Percentiles rank a stretch among this genome's conserved stretches.
Evolutionary conservation across 2,329 filamentous ascomycete species (phyloP).

Genomic region (Aureobasidium lini): DNA sequence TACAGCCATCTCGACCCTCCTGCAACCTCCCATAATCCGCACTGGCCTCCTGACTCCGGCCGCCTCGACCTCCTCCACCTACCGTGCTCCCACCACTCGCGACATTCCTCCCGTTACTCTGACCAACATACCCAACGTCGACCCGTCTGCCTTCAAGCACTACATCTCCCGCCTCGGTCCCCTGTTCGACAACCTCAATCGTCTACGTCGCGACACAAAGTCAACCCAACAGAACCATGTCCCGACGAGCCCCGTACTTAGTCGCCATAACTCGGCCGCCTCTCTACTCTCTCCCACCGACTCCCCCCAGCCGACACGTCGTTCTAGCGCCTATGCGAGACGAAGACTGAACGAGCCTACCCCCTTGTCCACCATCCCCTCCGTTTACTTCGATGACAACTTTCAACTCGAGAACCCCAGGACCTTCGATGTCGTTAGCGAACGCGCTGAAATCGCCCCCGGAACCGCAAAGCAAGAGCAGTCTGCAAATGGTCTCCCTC

Average conservation of each 20-base stretch:
- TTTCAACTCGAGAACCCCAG: slow-evolving; percentile 94
- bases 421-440: slow-evolving; percentile 93
- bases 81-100: slow-evolving; percentile 17
- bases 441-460: slow-evolving; percentile 90
- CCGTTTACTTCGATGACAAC: slow-evolving; percentile 88
- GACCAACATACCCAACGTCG: slow-evolving; percentile 78
- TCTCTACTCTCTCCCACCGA: slow-evolving; percentile 38
- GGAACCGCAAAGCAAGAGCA: slow-evolving; percentile 41
- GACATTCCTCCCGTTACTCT: slow-evolving; percentile 88
- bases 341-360: slow-evolving; percentile 65
- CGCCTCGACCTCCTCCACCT: slow-evolving; percentile 48
- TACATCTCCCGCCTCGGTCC: slow-evolving; percentile 82
- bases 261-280: slow-evolving; percentile 33
- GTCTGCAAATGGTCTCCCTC: slow-evolving; percentile 49
- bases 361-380: slow-evolving; percentile 83
- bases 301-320: slow-evolving; percentile 41
- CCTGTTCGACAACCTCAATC: slow-evolving; percentile 80
- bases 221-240: slow-evolving; percentile 24
- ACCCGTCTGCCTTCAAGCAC: slow-evolving; percentile 69
- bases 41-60: slow-evolving; percentile 72
- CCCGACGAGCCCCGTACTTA: slow-evolving; percentile 23
- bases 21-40: slow-evolving; percentile 82
- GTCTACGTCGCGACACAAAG: slow-evolving; percentile 70
- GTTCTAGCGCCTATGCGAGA: slow-evolving; percentile 45
- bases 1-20: slow-evolving; percentile 81